Base-by-base conservation (phyloP, 1,284 basidiomycete species). In the Caloboletus firmus region DNA sequence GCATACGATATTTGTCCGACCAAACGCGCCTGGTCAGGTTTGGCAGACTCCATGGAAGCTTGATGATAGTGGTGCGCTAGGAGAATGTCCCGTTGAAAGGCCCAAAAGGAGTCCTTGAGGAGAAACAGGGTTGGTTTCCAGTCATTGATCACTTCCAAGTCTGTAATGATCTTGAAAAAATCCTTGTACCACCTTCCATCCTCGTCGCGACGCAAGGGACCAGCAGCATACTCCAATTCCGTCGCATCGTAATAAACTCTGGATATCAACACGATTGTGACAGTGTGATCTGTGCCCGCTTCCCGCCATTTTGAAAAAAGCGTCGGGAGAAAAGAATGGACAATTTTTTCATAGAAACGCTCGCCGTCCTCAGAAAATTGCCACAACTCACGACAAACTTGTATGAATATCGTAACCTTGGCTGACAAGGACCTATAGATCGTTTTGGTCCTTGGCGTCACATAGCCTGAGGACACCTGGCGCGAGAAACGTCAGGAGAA, bases 311-410 rank as follows among this genome's bases (percentile, higher is more conserved):
- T 85, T 15, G 81, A 72, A 65, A 96, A 93, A 6, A 96, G 79
- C 5, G 88, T 82, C 0, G 94, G 94, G 3, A 96, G 81, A 75
- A 95, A 95, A 0, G 89, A 91, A 62, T 97, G 93, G 1, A 98
- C 86, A 30, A 97, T 91, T 74, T 99, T 98, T 72, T 98, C 96
- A 65, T 93, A 93, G 73, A 92, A 97, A 4, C 94, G 84, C 70
- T 96, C 93, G 20, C 97, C 97, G 62, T 98, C 96, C 49, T 93
- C 94, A 52, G 95, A 87, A 69, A 99, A 99, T 62, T 97, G 91
- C 93, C 94, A 99, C 57, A 98, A 85, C 70, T 99, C 97, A 49
- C 87, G 83, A 65, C 93, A 95, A 15, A 99, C 88, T 77, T 98
- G 95, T 50, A 99, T 92, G 71, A 98, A 97, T 50, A 99, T 88